A percentile compares a stretch with the other conserved stretches of the same genome.
Conservation (phyloP, 768 basidiomycete genomes). For the Podaxis sp. region DNA sequence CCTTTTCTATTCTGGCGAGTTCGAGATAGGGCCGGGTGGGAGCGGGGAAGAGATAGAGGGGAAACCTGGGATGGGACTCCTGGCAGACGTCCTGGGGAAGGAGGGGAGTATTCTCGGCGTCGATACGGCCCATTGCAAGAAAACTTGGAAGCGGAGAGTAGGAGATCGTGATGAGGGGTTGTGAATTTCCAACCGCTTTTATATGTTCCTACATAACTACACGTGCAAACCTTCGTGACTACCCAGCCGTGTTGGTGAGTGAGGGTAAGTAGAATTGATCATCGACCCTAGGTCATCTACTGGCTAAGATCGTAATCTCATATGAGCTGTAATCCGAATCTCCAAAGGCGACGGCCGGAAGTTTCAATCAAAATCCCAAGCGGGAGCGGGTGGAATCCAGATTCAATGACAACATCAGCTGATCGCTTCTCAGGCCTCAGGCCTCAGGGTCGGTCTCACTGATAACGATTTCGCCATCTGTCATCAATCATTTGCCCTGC, state of each 20-base stretch:
- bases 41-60: slow-evolving; percentile 29
- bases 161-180: slow-evolving; percentile 9
- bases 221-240: slow-evolving; percentile 13
- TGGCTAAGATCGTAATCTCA: slow-evolving; percentile 1
- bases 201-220: slow-evolving; percentile 17
- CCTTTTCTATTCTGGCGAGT: slow-evolving; percentile 50
- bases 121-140: slow-evolving; percentile 20
- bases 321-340: slow-evolving; percentile 1
- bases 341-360: not conserved
- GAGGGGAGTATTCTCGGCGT: slow-evolving; percentile 24
- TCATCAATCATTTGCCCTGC: not conserved
- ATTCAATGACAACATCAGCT: slow-evolving; percentile 7
- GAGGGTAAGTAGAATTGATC: slow-evolving; percentile 5
- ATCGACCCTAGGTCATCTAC: slow-evolving; percentile 2
- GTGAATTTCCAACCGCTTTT: slow-evolving; percentile 12
- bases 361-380: slow-evolving; percentile 9
- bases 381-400: slow-evolving; percentile 12
- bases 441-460: not conserved
- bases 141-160: not conserved
- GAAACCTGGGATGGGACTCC: slow-evolving; percentile 25
- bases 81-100: slow-evolving; percentile 19
- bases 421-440: not conserved
- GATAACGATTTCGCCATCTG: not conserved
- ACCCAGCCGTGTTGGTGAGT: slow-evolving; percentile 3
- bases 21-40: slow-evolving; percentile 42